Conservation (phyloP, 495 filamentous ascomycete genomes). For the Pseudomonodictys pantanalensis region DNA sequence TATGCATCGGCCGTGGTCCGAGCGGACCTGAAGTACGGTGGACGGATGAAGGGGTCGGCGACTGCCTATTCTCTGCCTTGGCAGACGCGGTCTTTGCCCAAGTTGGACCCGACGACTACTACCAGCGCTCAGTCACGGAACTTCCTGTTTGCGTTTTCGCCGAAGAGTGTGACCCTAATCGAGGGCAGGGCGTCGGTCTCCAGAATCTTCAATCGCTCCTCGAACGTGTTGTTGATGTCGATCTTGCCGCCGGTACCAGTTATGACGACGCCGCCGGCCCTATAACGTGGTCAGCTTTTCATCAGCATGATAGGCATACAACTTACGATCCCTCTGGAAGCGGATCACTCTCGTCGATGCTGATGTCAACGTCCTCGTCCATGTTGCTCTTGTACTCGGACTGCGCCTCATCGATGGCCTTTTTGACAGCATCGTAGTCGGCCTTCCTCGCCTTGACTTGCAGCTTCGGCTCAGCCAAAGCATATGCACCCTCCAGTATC, state of each 20-base stretch:
- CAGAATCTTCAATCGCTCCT: slow-evolving; percentile 81
- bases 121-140: slow-evolving; percentile 75
- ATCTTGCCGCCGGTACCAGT: slow-evolving; percentile 87
- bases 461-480: slow-evolving; percentile 74
- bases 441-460: slow-evolving; percentile 70
- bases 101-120: no score
- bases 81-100: not conserved
- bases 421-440: slow-evolving; percentile 69
- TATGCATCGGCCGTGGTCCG: slow-evolving; percentile 2
- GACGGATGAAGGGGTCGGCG: not conserved
- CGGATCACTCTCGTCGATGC: slow-evolving; percentile 74
- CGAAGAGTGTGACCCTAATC: slow-evolving; percentile 81
- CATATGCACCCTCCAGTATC: slow-evolving; percentile 87
- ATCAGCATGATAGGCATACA: not conserved
- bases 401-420: slow-evolving; percentile 70
- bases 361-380: slow-evolving; percentile 60
- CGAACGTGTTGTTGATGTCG: slow-evolving; percentile 97
- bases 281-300: slow-evolving; percentile 39
- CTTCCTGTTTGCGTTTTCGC: slow-evolving; percentile 85
- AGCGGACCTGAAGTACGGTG: not conserved
- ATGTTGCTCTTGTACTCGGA: slow-evolving; percentile 76
- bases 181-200: slow-evolving; percentile 80
- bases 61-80: not conserved
- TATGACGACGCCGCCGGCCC: slow-evolving; percentile 78
- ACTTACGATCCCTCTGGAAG: slow-evolving; percentile 84